Evolutionary conservation across 192 early-diverging fungal species (phyloP).

Genomic region (Rhizophlyctis rosea): DNA sequence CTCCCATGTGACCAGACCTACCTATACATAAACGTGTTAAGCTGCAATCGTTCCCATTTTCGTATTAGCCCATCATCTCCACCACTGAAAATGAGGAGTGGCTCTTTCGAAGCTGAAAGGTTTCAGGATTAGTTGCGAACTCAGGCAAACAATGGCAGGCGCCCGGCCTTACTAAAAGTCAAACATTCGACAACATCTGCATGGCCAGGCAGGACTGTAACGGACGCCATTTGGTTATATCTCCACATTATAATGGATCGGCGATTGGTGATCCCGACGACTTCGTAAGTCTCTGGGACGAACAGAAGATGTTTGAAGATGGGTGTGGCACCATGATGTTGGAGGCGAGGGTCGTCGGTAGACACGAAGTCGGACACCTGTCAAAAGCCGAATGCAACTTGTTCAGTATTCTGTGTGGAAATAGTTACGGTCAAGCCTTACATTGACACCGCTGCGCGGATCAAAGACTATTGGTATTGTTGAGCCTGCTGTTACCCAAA

Average conservation of each 20-base stretch:
- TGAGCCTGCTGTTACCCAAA: constrained; percentile 58
- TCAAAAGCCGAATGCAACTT: constrained; percentile 2
- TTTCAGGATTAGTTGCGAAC: not conserved
- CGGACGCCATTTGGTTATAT: constrained; percentile 47
- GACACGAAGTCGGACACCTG: constrained; percentile 58
- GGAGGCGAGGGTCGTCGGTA: constrained; percentile 37
- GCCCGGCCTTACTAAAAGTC: constrained; percentile 42
- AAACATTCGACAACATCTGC: constrained; percentile 55
- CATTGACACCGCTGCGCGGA: constrained; percentile 57
- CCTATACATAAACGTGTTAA: constrained; percentile 66
- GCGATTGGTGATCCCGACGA: constrained; percentile 46
- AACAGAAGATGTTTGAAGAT: constrained; percentile 52
- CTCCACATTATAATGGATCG: constrained; percentile 50
- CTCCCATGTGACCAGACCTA: constrained; percentile 3
- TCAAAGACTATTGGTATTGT: constrained; percentile 49
- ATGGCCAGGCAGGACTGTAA: constrained; percentile 51
- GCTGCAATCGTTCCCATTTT: constrained; percentile 60
- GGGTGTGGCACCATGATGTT: constrained; percentile 21
- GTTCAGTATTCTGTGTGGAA: not conserved
- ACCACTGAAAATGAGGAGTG: constrained; percentile 58
- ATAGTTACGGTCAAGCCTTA: constrained; percentile 10
- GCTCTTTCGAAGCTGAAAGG: constrained; percentile 50
- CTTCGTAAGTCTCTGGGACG: constrained; percentile 50
- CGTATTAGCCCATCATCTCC: constrained; percentile 51
- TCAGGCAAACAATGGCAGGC: constrained; percentile 8